A percentile compares a stretch with the other conserved stretches of the same genome.
Conservation (phyloP, 1,284 basidiomycete genomes). For the Athelia psychrophila region DNA sequence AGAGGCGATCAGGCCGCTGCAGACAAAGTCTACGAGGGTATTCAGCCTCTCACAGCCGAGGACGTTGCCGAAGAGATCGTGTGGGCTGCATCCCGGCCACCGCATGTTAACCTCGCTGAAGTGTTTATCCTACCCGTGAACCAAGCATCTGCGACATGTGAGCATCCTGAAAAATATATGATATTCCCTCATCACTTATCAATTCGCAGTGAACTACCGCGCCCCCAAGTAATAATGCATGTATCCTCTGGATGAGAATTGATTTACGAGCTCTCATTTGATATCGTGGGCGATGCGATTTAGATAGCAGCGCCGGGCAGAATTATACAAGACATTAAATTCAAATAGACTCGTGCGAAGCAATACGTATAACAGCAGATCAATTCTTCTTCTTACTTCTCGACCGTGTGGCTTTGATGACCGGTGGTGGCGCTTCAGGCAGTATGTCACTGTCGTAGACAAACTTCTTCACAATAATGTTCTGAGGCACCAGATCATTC, state of each 20-base stretch:
- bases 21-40: constrained; percentile 86
- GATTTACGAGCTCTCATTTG: no score
- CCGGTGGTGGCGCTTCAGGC: constrained; percentile 30
- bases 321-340: neutral
- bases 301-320: neutral
- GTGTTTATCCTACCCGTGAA: constrained; percentile 78
- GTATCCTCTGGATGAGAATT: no score
- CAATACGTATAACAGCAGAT: neutral
- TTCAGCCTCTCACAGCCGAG: constrained; percentile 74
- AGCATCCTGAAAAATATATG: neutral
- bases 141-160: constrained; percentile 68
- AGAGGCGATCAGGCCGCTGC: constrained; percentile 80
- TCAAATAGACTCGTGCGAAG: neutral
- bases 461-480: constrained; percentile 74
- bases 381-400: constrained; percentile 34
- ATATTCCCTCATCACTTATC: neutral
- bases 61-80: constrained; percentile 98
- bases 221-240: constrained; percentile 32
- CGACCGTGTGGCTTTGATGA: constrained; percentile 48
- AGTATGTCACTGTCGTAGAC: constrained; percentile 78
- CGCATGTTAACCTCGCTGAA: constrained; percentile 86
- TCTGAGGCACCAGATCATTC: constrained; percentile 61
- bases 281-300: no score
- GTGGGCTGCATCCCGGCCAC: constrained; percentile 87
- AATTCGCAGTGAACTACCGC: constrained; percentile 46